Conservation (phyloP, 208 protist species). For the Porcisia deanei region DNA sequence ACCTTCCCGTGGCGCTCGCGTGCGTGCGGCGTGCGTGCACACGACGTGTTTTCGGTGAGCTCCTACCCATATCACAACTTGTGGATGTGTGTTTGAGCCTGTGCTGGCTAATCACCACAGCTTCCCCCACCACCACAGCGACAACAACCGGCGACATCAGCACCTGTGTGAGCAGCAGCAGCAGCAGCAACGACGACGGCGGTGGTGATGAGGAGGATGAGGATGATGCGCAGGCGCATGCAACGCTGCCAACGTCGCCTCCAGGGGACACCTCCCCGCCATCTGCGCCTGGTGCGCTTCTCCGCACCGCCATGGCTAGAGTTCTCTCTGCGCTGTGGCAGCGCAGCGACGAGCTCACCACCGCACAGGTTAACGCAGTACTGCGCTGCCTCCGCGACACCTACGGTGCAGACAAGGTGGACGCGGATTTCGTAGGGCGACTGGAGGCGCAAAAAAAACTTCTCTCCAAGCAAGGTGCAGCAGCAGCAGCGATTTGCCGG, state of each 20-base stretch:
- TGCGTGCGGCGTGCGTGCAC: slow-evolving; percentile 45
- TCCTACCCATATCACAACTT: slow-evolving; percentile 39
- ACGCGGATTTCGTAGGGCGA: slow-evolving; percentile 72
- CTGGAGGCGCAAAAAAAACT: slow-evolving; percentile 43
- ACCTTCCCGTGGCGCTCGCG: slow-evolving; percentile 46
- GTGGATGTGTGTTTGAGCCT: slow-evolving; percentile 59
- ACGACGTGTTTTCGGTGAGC: slow-evolving; percentile 31
- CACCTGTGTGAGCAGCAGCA: not conserved
- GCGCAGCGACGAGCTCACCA: slow-evolving; percentile 60
- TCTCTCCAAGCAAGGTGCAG: not conserved
- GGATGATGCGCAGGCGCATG: not conserved
- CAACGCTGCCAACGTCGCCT: no score
- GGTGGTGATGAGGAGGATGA: not conserved
- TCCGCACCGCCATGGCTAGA: slow-evolving; percentile 33
- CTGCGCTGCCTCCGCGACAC: slow-evolving; percentile 63
- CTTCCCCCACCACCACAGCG: no score
- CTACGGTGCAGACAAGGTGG: slow-evolving; percentile 50
- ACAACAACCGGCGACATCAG: not conserved
- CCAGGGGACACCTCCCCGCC: not conserved
- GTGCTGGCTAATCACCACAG: slow-evolving; percentile 36
- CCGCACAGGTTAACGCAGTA: slow-evolving; percentile 52
- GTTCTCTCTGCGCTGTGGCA: slow-evolving; percentile 74
- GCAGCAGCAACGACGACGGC: no score
- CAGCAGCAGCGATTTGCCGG: not conserved
- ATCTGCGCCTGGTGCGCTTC: not conserved